Evolutionary conservation across 345 rosid genomes (phyloP), one percentile per base, ranked within the genome.

Genomic region (Salix udensis): DNA sequence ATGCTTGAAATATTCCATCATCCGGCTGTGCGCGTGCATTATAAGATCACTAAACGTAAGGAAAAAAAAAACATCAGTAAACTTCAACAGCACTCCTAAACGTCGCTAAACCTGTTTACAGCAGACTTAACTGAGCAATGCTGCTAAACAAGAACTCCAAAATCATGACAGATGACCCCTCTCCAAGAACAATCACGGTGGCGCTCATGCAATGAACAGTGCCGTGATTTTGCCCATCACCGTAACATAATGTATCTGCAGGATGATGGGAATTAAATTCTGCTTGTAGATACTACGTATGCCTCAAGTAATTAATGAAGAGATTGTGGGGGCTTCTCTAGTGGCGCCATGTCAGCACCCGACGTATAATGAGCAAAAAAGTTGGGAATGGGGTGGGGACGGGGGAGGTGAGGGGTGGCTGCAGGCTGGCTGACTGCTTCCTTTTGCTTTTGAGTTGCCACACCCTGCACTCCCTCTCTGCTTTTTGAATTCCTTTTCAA

Each of bases 311-410:
- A 78, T 62, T 66, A 70, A 70, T 65, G 61, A 70, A 46, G 13
- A 65, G 31, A 62, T 48, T 40, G 46, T 28, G 69, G 52, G 55
- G 67, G 24, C 64, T 62, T 48, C 16, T 78, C 74, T 78, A 53
- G 70, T 67, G 80, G 78, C 58, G 75, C 84, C 87, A 82, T 30
- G 79, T 76, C 84, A 76, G 78, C 84, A 78, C 76, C 74, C 67
- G 61, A 44, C 70, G 78, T 60, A 67, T 53, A 68, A 55, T 58
- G 53, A 79, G 31, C 68, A 50, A 69, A 74, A 82, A 62, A 65
- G 62, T 4, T 60, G 69, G 72, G 67, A 58, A 77, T 65, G 72
- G 58, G 52, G 72, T 75, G 78, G 88, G 81, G 77, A 76, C 72
- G 70, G 64, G 70, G 64, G 73, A 71, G 83, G 39, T 58, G 72